Conservation (phyloP, 73 alveolate genomes). For the Tetrahymena thermophila region DNA sequence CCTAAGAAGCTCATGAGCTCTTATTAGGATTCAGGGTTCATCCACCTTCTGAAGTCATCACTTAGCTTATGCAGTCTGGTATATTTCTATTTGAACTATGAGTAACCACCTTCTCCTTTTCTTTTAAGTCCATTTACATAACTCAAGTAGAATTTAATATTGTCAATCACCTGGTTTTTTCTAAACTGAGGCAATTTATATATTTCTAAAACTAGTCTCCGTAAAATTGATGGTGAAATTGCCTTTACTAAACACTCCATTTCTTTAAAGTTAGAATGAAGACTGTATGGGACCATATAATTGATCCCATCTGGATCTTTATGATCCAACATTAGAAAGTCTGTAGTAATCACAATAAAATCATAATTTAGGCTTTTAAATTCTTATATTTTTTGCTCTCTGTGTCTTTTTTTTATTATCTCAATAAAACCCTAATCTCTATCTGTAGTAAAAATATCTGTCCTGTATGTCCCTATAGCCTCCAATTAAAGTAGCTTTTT, state of each 20-base stretch:
- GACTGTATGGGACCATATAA: slow-evolving; percentile 51
- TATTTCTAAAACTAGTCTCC: slow-evolving; percentile 12
- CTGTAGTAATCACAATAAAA: slow-evolving; percentile 16
- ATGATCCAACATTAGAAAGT: slow-evolving; percentile 44
- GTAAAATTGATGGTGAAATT: slow-evolving; percentile 42
- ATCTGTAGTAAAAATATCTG: slow-evolving; percentile 59
- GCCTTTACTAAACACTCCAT: slow-evolving; percentile 57
- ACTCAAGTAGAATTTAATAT: slow-evolving; percentile 10
- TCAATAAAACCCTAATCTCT: slow-evolving; percentile 38
- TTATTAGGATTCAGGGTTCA: neutral
- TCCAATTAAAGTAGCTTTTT: neutral
- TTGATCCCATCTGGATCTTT: slow-evolving; percentile 27
- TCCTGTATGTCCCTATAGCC: neutral
- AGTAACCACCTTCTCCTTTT: slow-evolving; percentile 25
- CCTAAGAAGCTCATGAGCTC: neutral
- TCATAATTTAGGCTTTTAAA: neutral
- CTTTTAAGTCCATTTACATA: slow-evolving; percentile 35
- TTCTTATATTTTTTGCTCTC: slow-evolving; percentile 14
- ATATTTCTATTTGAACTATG: neutral
- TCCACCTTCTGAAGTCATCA: neutral
- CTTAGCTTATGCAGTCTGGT: neutral
- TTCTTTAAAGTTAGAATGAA: slow-evolving; percentile 60
- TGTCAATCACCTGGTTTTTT: slow-evolving; percentile 10
- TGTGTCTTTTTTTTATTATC: slow-evolving; percentile 21
- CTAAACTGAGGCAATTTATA: slow-evolving; percentile 31